Base-by-base conservation (phyloP, 139 green algal species). In the Coccomyxa sp. region DNA sequence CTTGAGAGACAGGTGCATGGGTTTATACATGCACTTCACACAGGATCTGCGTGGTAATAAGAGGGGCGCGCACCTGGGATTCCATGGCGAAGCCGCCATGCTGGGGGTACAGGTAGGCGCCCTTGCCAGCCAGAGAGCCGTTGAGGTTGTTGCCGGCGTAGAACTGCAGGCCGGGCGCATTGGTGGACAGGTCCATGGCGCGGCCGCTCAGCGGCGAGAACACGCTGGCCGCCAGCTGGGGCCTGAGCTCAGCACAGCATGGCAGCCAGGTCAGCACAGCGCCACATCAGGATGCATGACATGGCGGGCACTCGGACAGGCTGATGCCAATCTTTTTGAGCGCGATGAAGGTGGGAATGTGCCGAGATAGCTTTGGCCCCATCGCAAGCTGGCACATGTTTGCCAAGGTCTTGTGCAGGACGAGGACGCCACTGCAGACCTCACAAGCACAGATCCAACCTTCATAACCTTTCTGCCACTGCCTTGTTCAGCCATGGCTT, bases 91-190 rank as follows among this genome's bases (percentile, higher is more conserved):
- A 79, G 25, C 93, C 93, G 11, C 83, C 88, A 76, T 96, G 85
- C 87, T 92, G 89, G 12, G 27, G 32, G 80, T 98, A 98, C 1
- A 23, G 82, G 0, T 81, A 85, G 27, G 87, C 85, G 27, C 84
- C 88, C 87, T 98, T 98, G 78, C 92, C 92, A 57, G 58, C 58
- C 16, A 86, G 51, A 1, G 21, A 57, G 45, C 77, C 77, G 25
- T 81, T 38, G 28, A 81, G 57, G 28, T 67, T 23, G 57, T 81
- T 81, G 77, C 77, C 77, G 77, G 81, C 90, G 88, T 97, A 97
- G 58, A 96, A 93, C 80, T 97, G 93, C 77, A 98, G 76, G 18
- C 94, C 96, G 0, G 95, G 95, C 7, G 94, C 92, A 0, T 89
- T 97, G 77, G 94, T 98, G 63, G 87, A 83, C 58, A 98, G 80